Percentiles rank a stretch among this genome's conserved stretches.
Conservation (phyloP, 164 flowering plant species). For the Magnolia officinalis region DNA sequence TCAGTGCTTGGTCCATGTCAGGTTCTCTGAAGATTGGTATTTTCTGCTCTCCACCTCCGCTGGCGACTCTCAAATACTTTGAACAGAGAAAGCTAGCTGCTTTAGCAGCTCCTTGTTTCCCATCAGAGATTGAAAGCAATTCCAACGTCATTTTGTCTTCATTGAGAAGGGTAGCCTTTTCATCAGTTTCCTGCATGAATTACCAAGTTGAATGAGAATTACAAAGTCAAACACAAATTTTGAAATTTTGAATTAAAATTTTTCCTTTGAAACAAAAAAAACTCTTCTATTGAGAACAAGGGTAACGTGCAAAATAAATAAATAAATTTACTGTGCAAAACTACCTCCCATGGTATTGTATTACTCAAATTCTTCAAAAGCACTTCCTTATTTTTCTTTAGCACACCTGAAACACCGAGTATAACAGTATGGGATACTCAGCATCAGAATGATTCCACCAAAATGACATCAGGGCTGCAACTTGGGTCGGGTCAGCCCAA, state of each 20-base stretch:
- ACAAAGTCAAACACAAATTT: not conserved
- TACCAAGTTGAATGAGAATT: conserved; percentile 3
- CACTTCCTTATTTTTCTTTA: conserved; percentile 63
- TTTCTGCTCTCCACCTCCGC: conserved; percentile 18
- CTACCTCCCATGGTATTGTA: conserved; percentile 44
- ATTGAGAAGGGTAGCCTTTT: conserved; percentile 13
- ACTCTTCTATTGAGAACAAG: not conserved
- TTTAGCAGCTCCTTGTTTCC: conserved; percentile 74
- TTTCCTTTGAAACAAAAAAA: not conserved
- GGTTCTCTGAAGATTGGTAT: conserved; percentile 53
- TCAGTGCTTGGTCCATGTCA: conserved; percentile 53
- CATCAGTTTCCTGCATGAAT: conserved; percentile 43
- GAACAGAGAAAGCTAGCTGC: conserved; percentile 66
- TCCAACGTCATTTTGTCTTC: conserved; percentile 44
- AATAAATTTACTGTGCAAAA: not conserved
- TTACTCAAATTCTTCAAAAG: conserved; percentile 38
- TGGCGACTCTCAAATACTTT: conserved; percentile 33
- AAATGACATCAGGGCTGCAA: too few relatives aligned
- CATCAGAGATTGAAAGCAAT: conserved; percentile 65
- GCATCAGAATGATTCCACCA: not conserved
- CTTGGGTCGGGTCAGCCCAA: too few relatives aligned
- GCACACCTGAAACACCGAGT: conserved; percentile 47
- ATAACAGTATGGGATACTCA: not conserved
- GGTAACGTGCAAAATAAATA: not conserved
- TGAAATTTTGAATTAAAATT: not conserved